Percentiles rank a stretch among this genome's conserved stretches.
Evolutionary conservation across 371 early-diverging fungal genomes (phyloP).

Genomic region (Apophysomyces elegans): DNA sequence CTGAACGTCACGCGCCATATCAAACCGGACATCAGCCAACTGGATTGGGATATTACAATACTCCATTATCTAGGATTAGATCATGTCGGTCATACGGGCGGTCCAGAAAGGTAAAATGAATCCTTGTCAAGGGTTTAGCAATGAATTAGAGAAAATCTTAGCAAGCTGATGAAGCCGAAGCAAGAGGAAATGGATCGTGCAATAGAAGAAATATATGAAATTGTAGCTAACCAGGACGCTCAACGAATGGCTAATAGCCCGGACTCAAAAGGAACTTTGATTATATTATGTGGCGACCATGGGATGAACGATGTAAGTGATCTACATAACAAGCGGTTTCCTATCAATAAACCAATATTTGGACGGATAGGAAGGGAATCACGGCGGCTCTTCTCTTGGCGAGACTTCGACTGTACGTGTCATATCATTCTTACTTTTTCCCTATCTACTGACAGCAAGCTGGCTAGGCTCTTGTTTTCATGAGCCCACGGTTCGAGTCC

Average conservation of each 20-base stretch:
- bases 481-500: constrained; percentile 50
- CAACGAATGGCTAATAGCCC: constrained; percentile 34
- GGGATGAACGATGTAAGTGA: constrained; percentile 93
- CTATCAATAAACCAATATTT: background rate
- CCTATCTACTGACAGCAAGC: background rate
- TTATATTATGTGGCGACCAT: constrained; percentile 98
- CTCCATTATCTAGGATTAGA: constrained; percentile 95
- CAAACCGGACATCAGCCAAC: constrained; percentile 52
- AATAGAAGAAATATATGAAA: constrained; percentile 57
- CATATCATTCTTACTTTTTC: constrained; percentile 17
- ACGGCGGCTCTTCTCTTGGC: constrained; percentile 68
- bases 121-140: background rate
- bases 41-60: constrained; percentile 84
- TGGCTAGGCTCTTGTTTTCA: constrained; percentile 50
- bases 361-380: constrained; percentile 58
- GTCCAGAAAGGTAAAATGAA: constrained; percentile 62
- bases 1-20: constrained; percentile 84
- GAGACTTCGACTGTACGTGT: constrained; percentile 64
- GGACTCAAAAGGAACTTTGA: constrained; percentile 71
- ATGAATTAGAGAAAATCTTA: background rate
- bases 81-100: constrained; percentile 93
- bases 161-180: constrained; percentile 73
- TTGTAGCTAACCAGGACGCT: constrained; percentile 50
- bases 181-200: constrained; percentile 82
- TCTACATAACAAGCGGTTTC: background rate